Evolutionary conservation across 108 stramenopile genomes (phyloP).

Genomic region (Cyclostephanos tholiformis): DNA sequence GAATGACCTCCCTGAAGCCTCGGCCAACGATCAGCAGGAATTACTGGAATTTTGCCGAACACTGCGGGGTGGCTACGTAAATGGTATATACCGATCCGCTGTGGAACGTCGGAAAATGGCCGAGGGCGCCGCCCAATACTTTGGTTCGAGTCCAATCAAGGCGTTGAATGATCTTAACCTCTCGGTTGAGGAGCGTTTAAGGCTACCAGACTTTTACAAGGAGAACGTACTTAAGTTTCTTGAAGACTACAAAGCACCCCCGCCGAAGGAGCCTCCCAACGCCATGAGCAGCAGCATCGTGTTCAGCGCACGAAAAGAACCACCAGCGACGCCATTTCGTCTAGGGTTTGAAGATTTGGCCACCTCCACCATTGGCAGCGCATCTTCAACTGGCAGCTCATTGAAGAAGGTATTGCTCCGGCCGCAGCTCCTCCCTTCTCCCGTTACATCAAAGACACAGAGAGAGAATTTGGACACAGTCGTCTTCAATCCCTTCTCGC

Average conservation of each 20-base stretch:
- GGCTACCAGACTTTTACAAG: conserved; percentile 56
- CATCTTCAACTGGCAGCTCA: conserved; percentile 4
- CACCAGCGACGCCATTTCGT: conserved; percentile 7
- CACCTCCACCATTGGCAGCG: neutral
- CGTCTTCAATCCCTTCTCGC: conserved; percentile 29
- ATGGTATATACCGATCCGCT: conserved; percentile 70
- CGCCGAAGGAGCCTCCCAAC: conserved; percentile 7
- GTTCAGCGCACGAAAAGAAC: conserved; percentile 7
- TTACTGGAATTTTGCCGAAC: conserved; percentile 58
- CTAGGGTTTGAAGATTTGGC: conserved; percentile 6
- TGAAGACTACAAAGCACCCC: conserved; percentile 24
- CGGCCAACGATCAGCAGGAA: conserved; percentile 44
- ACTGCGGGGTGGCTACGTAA: conserved; percentile 77
- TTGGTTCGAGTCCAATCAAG: conserved; percentile 28
- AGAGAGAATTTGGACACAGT: conserved; percentile 15
- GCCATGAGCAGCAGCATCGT: conserved; percentile 3
- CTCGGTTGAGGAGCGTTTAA: conserved; percentile 49
- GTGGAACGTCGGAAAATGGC: conserved; percentile 74
- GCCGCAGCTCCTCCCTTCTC: conserved; percentile 31
- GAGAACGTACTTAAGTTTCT: conserved; percentile 17
- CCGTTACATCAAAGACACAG: conserved; percentile 37
- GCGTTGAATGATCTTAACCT: conserved; percentile 63
- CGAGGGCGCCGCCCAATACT: conserved; percentile 45
- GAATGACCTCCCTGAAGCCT: conserved; percentile 26
- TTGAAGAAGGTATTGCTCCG: conserved; percentile 23